Conservation (phyloP, 352 stramenopile genomes). For the Phytophthora aleatoria region DNA sequence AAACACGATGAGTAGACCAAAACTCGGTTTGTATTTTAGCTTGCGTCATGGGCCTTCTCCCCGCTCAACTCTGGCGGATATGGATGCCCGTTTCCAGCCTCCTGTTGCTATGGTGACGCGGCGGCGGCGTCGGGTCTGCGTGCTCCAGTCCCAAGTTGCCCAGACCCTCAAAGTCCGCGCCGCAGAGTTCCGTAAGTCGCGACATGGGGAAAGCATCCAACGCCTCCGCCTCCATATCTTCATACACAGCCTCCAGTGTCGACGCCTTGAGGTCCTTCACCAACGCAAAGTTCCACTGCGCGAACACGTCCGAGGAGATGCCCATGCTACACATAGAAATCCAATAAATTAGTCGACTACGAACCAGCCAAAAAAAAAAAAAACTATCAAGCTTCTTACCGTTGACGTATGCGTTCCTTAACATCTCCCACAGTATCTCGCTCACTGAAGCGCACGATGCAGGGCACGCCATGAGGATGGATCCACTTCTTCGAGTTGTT, state of each 20-base stretch:
- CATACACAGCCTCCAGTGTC: slow-evolving; percentile 50
- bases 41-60: background rate
- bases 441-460: slow-evolving; percentile 68
- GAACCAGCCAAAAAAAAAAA: background rate
- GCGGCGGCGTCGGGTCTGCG: slow-evolving; percentile 50
- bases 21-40: slow-evolving; percentile 11
- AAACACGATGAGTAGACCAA: slow-evolving; percentile 16
- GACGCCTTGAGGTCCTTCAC: slow-evolving; percentile 83
- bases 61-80: slow-evolving; percentile 70
- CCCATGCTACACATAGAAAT: slow-evolving; percentile 54
- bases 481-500: slow-evolving; percentile 66
- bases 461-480: slow-evolving; percentile 70
- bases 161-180: slow-evolving; percentile 56
- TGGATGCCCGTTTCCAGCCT: slow-evolving; percentile 86
- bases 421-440: slow-evolving; percentile 68
- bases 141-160: slow-evolving; percentile 75
- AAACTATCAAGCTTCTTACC: slow-evolving; percentile 33
- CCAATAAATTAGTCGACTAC: slow-evolving; percentile 5
- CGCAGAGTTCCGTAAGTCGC: slow-evolving; percentile 66
- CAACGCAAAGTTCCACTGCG: slow-evolving; percentile 72
- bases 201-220: slow-evolving; percentile 62
- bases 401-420: slow-evolving; percentile 71
- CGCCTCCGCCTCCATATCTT: slow-evolving; percentile 65
- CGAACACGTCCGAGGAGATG: slow-evolving; percentile 68
- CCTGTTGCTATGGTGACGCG: slow-evolving; percentile 41